Conservation (phyloP, 768 basidiomycete species). For the Lactarius indigo region DNA sequence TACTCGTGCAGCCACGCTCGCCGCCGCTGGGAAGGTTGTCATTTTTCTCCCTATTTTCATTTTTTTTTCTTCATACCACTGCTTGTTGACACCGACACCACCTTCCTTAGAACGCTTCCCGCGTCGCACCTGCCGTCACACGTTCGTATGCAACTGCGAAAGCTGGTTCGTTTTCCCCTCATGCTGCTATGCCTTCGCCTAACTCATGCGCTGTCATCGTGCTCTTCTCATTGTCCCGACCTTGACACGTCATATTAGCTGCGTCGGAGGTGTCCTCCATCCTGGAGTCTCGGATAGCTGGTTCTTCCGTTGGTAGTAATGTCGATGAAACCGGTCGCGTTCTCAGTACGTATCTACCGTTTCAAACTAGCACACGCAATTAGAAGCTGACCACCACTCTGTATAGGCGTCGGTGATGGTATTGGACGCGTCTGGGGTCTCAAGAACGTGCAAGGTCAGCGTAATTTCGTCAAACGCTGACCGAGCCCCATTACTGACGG, state of each 20-base stretch:
- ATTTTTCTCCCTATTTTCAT: conserved; percentile 14
- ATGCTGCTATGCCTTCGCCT: not conserved
- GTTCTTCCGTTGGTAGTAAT: conserved; percentile 84
- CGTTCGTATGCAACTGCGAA: conserved; percentile 98
- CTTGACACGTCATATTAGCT: conserved; percentile 51
- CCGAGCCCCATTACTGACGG: conserved; percentile 24
- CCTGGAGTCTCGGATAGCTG: conserved; percentile 97
- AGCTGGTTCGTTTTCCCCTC: conserved; percentile 61
- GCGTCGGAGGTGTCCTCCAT: conserved; percentile 99
- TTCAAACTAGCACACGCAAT: conserved; percentile 3
- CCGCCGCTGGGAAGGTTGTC: conserved; percentile 60
- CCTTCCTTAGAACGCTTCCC: conserved; percentile 36
- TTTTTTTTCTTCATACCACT: not conserved
- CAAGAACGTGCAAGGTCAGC: conserved; percentile 90
- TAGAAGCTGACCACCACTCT: conserved; percentile 29
- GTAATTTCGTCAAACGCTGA: conserved; percentile 26
- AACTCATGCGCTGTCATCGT: conserved; percentile 24
- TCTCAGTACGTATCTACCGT: conserved; percentile 63
- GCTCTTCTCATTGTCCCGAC: conserved; percentile 33
- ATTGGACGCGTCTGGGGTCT: conserved; percentile 99
- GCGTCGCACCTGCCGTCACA: conserved; percentile 49
- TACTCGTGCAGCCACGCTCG: conserved; percentile 71
- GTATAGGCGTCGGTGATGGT: conserved; percentile 96
- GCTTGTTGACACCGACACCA: conserved; percentile 20
- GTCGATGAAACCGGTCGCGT: conserved; percentile 99